Base-by-base conservation (phyloP, 1,284 basidiomycete genomes). In the Irpex rosettiformis region DNA sequence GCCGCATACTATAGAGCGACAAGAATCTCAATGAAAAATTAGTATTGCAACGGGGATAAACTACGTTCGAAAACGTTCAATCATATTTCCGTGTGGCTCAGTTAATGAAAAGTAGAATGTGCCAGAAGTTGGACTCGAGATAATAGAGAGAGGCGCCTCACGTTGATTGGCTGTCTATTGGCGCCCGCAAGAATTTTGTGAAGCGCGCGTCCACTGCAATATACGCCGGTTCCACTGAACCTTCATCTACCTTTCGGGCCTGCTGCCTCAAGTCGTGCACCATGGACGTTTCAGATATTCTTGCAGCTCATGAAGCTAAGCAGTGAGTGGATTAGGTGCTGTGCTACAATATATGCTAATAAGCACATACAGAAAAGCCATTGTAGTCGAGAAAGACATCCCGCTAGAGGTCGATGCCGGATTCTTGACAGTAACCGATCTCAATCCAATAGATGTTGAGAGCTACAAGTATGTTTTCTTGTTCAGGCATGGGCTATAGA, bases 401-500 rank as follows among this genome's bases (percentile, higher is more conserved):
- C 88, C 93, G 2, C 82, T 94, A 62, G 85, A 90, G 58, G 77
- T 95, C 63, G 96, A 99, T 74, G 70, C 88, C 6, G 95, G 92
- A 16, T 83, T 91, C 47, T 79, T 99, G 22, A 84, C 89, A 0
- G 92, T 93, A 1, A 93, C 93, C 58, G 96, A 99, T 77, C 81
- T 83, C 4, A 96, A 94, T 70, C 86, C 92, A 3, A 85, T 95
- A 62, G 91, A 96, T 70, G 79, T 82, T 40, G 88, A 90, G 58
- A 83, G 80, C 64, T 94, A 96, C 78, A 76, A 79, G 90, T 93
- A 64, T 66, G 85, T 54, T 0, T 8, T 24, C 43, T 5, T 22
- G 42, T 13, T 49, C 55, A n/a, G 49, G 30, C 28, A 24, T 28
- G 4, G 8, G 27, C 52, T 22, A 28, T 49, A n/a, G n/a, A n/a